Evolutionary conservation across 331 rosid genomes (phyloP).

Genomic region (Dryas integrifolia): DNA sequence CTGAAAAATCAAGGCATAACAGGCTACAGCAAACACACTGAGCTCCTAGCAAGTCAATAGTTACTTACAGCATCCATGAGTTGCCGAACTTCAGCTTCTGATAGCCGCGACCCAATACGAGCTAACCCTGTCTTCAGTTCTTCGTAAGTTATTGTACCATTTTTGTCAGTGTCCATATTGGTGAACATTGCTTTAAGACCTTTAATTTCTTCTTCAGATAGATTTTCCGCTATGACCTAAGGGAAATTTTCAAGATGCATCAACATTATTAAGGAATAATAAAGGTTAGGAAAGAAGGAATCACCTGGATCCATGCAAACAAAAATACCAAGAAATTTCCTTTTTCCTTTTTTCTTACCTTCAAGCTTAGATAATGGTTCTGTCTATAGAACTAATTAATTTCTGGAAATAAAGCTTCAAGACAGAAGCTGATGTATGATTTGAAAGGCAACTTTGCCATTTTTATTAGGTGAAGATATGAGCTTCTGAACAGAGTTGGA

Average conservation of each 20-base stretch:
- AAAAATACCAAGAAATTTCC: background rate
- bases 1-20: background rate
- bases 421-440: constrained; percentile 4
- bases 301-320: constrained; percentile 3
- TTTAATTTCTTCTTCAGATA: constrained; percentile 93
- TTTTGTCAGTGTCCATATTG: constrained; percentile 91
- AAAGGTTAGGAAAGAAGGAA: background rate
- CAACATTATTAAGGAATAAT: constrained; percentile 18
- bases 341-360: background rate
- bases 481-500: constrained; percentile 25
- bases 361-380: background rate
- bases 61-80: constrained; percentile 92
- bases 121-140: constrained; percentile 92
- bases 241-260: constrained; percentile 7
- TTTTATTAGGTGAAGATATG: constrained; percentile 12
- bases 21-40: constrained; percentile 2
- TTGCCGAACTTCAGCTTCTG: constrained; percentile 92
- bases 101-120: constrained; percentile 71
- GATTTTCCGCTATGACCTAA: constrained; percentile 91
- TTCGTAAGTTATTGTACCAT: constrained; percentile 88
- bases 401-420: constrained; percentile 1
- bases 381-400: too few relatives aligned
- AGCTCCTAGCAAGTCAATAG: constrained; percentile 18
- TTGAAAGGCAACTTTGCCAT: constrained; percentile 13
- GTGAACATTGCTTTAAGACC: constrained; percentile 91